Conservation (phyloP, 1,139 yeast species). For the Hyphopichia buzzinii region DNA sequence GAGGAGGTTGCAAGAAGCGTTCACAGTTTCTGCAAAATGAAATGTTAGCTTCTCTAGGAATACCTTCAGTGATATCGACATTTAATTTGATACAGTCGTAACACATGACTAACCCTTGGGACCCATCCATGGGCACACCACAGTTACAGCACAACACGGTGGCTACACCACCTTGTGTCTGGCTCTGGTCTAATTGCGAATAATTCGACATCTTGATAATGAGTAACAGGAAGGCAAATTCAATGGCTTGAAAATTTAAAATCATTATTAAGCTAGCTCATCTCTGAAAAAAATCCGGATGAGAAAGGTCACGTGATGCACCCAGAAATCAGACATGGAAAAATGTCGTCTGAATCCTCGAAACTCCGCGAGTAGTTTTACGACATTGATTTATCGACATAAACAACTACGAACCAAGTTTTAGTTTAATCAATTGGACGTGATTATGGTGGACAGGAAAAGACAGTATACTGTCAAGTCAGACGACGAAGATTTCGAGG, state of each 20-base stretch:
- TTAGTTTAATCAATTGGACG: neutral
- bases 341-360: too few relatives aligned
- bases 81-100: conserved; percentile 94
- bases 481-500: conserved; percentile 29
- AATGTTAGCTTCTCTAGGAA: conserved; percentile 90
- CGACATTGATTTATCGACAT: neutral
- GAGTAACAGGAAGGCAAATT: neutral
- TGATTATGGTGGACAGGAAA: conserved; percentile 32
- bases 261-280: conserved; percentile 1
- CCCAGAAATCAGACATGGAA: too few relatives aligned
- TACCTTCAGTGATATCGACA: conserved; percentile 92
- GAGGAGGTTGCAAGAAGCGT: conserved; percentile 90
- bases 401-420: neutral
- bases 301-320: too few relatives aligned
- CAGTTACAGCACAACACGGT: conserved; percentile 97
- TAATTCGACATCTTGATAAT: conserved; percentile 44
- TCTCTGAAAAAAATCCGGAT: neutral
- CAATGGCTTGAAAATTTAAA: neutral
- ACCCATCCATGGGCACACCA: conserved; percentile 98
- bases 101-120: conserved; percentile 92
- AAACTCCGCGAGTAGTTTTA: too few relatives aligned
- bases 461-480: conserved; percentile 20
- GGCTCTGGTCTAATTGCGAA: conserved; percentile 38
- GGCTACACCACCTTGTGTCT: conserved; percentile 45
- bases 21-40: conserved; percentile 98